phyloP scores from a whole-genome alignment of 108 stramenopile genomes.

The Nitzschia inconspicua region DNA sequence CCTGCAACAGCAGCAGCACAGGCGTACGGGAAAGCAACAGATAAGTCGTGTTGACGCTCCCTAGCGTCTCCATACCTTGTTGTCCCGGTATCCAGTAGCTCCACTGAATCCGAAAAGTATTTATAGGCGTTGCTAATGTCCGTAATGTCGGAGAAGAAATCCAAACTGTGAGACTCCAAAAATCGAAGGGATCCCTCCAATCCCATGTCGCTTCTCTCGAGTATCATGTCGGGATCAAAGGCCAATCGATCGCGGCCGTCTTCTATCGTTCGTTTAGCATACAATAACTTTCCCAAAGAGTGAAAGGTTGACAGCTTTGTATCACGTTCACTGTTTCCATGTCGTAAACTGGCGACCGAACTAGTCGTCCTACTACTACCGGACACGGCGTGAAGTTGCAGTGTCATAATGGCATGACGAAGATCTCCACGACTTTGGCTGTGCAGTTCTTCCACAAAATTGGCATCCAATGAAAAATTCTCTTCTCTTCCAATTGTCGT shows the following conservation, averaged over 20 bases:
- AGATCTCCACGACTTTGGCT: slow-evolving; percentile 72
- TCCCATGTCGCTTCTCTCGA: slow-evolving; percentile 70
- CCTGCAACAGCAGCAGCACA: slow-evolving; percentile 61
- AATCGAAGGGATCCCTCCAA: slow-evolving; percentile 60
- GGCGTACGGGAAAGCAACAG: slow-evolving; percentile 45
- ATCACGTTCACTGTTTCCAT: slow-evolving; percentile 37
- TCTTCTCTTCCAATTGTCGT: slow-evolving; percentile 46
- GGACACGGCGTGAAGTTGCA: slow-evolving; percentile 60
- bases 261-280: slow-evolving; percentile 67
- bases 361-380: not conserved
- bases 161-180: slow-evolving; percentile 74
- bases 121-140: slow-evolving; percentile 59
- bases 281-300: slow-evolving; percentile 84
- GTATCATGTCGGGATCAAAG: slow-evolving; percentile 78
- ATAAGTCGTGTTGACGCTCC: slow-evolving; percentile 1
- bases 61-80: not conserved
- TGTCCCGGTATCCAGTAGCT: slow-evolving; percentile 40
- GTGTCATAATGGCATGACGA: slow-evolving; percentile 76
- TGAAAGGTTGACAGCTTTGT: slow-evolving; percentile 78
- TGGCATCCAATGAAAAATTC: slow-evolving; percentile 9
- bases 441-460: slow-evolving; percentile 60
- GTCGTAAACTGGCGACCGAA: not conserved
- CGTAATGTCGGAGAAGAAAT: slow-evolving; percentile 79
- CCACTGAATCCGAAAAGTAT: slow-evolving; percentile 59
- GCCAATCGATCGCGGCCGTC: slow-evolving; percentile 35